Conservation (phyloP, 1,139 yeast genomes). For the Petasospora fabianii region DNA sequence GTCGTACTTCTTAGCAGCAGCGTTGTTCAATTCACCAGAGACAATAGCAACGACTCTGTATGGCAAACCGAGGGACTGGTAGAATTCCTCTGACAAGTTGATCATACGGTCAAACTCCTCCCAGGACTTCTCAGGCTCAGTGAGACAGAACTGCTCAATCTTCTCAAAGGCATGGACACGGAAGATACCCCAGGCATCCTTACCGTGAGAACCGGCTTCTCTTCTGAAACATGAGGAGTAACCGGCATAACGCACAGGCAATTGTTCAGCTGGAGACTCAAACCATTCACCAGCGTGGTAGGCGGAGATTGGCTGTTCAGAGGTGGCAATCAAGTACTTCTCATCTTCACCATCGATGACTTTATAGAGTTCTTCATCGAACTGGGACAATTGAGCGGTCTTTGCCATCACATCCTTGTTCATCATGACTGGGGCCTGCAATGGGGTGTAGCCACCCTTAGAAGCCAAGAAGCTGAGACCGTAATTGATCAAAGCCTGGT, state of each 20-base stretch:
- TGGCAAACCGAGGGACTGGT: constrained; percentile 87
- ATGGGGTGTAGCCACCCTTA: constrained; percentile 79
- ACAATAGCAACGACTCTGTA: constrained; percentile 98
- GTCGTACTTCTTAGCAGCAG: constrained; percentile 98
- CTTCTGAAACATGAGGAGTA: constrained; percentile 98
- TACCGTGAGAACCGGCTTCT: constrained; percentile 99
- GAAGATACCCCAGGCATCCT: constrained; percentile 99
- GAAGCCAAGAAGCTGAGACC: constrained; percentile 82
- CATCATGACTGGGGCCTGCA: constrained; percentile 99
- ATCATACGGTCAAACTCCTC: constrained; percentile 95
- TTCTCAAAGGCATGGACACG: constrained; percentile 98
- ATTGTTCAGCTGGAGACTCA: constrained; percentile 94
- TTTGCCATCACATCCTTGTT: constrained; percentile 99
- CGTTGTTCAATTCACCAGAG: constrained; percentile 97
- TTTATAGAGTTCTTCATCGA: constrained; percentile 96
- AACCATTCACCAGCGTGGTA: constrained; percentile 99
- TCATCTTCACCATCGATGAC: constrained; percentile 97
- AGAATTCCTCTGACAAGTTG: constrained; percentile 84
- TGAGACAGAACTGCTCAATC: constrained; percentile 91
- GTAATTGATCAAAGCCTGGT: constrained; percentile 96
- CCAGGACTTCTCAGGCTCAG: constrained; percentile 99
- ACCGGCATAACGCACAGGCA: constrained; percentile 95
- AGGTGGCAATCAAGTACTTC: constrained; percentile 95
- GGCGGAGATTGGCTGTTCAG: constrained; percentile 98
- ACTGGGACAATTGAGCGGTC: constrained; percentile 96